Percentiles rank a stretch among this genome's conserved stretches.
Evolutionary conservation across 2,329 filamentous ascomycete species (phyloP).

Genomic region (Scedosporium apiospermum): DNA sequence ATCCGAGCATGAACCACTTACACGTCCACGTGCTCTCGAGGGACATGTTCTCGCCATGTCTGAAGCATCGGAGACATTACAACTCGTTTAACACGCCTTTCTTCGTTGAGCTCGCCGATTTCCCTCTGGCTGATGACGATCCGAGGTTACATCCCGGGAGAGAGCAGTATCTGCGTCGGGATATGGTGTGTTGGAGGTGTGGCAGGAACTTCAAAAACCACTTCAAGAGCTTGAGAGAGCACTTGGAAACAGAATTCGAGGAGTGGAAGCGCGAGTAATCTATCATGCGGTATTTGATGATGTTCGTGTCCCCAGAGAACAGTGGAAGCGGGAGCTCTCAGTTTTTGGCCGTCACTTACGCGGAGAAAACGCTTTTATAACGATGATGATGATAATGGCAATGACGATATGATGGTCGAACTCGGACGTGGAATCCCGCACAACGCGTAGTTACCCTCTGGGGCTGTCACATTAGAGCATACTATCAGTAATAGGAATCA

Average conservation of each 20-base stretch:
- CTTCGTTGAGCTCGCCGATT: constrained; percentile 67
- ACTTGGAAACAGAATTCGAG: constrained; percentile 67
- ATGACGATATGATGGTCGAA: neutral
- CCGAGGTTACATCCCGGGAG: constrained; percentile 45
- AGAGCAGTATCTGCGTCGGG: constrained; percentile 49
- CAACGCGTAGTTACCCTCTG: neutral
- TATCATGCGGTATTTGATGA: too few species aligned
- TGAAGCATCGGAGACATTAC: constrained; percentile 83
- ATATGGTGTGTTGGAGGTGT: constrained; percentile 81
- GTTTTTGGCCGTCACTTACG: too few species aligned
- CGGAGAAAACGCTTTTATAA: too few species aligned
- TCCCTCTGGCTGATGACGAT: constrained; percentile 64
- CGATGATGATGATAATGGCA: neutral
- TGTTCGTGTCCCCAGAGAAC: too few species aligned
- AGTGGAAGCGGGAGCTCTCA: neutral
- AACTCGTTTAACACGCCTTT: constrained; percentile 85
- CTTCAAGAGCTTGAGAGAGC: constrained; percentile 65
- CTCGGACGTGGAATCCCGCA: neutral
- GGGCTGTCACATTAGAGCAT: neutral
- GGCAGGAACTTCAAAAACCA: constrained; percentile 61
- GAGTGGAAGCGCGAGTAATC: constrained; percentile 58
- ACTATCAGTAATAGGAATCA: neutral
- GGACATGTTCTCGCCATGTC: constrained; percentile 62
- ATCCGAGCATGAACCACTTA: constrained; percentile 84
- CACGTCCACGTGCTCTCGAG: constrained; percentile 81